Evolutionary conservation across 148 eudicot species (phyloP).

Genomic region (Camellia lanceoleosa): DNA sequence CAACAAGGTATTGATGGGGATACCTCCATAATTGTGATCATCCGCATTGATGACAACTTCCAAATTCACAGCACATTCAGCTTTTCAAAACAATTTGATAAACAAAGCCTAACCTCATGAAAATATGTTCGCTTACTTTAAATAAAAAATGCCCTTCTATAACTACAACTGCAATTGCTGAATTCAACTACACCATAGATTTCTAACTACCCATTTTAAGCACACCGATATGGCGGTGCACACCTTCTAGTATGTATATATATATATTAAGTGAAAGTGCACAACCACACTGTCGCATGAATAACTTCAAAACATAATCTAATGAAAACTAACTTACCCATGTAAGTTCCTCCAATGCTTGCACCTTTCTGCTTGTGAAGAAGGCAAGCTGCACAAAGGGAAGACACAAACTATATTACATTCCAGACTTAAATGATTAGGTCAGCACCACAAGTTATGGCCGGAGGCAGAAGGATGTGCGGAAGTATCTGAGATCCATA

Average conservation of each 20-base stretch:
- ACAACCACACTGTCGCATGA: not conserved
- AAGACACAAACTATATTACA: slow-evolving; percentile 13
- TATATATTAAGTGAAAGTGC: not conserved
- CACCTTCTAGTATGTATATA: no score
- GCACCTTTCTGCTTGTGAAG: slow-evolving; percentile 69
- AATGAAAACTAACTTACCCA: slow-evolving; percentile 48
- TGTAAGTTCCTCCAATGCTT: slow-evolving; percentile 86
- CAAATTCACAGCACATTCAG: no score
- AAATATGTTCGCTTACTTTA: no score
- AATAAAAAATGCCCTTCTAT: no score
- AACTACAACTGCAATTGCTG: no score
- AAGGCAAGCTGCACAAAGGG: slow-evolving; percentile 69
- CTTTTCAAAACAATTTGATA: no score
- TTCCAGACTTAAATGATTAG: not conserved
- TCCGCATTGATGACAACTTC: no score
- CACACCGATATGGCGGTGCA: not conserved
- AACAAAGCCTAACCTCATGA: no score
- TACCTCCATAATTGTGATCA: no score
- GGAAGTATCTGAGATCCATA: slow-evolving; percentile 20
- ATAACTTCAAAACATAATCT: not conserved
- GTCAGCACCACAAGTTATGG: not conserved
- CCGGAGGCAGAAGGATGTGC: not conserved
- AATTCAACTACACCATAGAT: not conserved
- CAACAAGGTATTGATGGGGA: no score
- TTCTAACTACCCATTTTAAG: not conserved